phyloP scores from a whole-genome alignment of 768 basidiomycete genomes.

The Cystobasidium tubakii region DNA sequence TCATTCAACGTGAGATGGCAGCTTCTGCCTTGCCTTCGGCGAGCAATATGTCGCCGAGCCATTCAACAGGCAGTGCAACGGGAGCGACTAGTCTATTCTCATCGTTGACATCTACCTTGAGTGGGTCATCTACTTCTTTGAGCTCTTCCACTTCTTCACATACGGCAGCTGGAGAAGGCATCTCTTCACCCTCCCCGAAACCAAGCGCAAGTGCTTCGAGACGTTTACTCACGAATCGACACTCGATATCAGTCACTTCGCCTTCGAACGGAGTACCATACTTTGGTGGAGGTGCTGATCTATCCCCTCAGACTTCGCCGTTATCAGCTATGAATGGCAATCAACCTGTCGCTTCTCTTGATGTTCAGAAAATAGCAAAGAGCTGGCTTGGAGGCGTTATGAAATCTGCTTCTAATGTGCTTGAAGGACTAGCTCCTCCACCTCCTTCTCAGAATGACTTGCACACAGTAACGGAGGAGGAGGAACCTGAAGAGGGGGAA shows the following conservation, averaged over 20 bases:
- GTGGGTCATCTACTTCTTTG: neutral
- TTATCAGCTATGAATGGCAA: neutral
- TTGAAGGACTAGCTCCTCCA: constrained; percentile 25
- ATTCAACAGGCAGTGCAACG: neutral
- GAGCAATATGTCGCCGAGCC: neutral
- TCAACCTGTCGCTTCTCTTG: neutral
- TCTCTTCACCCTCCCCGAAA: constrained; percentile 22
- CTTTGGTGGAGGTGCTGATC: constrained; percentile 10
- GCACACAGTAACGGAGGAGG: constrained; percentile 22
- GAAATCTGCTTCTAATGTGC: constrained; percentile 20
- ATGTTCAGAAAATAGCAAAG: constrained; percentile 33
- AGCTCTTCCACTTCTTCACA: constrained; percentile 8
- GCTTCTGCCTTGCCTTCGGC: constrained; percentile 12
- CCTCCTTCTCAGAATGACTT: constrained; percentile 14
- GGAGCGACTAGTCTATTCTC: constrained; percentile 23
- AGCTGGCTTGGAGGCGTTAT: constrained; percentile 34
- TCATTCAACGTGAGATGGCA: constrained; percentile 37
- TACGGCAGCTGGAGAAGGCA: neutral
- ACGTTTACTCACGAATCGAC: constrained; percentile 20
- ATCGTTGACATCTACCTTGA: constrained; percentile 6
- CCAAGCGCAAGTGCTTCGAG: neutral
- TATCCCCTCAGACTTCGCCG: constrained; percentile 15
- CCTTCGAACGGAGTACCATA: neutral
- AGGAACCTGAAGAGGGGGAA: constrained; percentile 29
- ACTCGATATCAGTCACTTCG: constrained; percentile 4